Base-by-base conservation (phyloP, 208 protist genomes). In the Trypanosoma rangeli region DNA sequence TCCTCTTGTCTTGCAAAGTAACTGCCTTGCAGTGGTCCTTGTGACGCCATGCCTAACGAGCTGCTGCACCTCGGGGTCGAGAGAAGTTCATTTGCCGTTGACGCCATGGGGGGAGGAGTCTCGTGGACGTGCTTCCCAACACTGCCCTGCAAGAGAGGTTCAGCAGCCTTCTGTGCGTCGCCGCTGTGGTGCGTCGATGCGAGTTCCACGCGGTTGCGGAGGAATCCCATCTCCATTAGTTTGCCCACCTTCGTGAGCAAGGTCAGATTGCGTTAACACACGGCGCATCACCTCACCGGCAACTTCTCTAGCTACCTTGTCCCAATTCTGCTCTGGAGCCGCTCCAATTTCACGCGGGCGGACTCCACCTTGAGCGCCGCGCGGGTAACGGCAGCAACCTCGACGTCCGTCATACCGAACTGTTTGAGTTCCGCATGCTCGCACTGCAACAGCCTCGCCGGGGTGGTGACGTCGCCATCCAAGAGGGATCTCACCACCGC, bases 181-280 rank as follows among this genome's bases (percentile, higher is more conserved):
- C 85, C 86, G 78, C 91, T 90, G 77, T 92, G 93, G 70, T 93
- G 90, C 15, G 87, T 88, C 24, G 93, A 73, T 5, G 83, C 74
- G 1, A 89, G 68, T 29, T 82, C 80, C 29, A 71, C 70, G 53
- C 84, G 71, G 5, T 56, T 53, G 64, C 69, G 80, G 9, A 74
- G 72, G 56, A 89, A 94, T 33, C 89, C 86, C 82, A 91, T 83
- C n/a, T 58, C 71, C 18, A 64, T 33, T 13, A 92, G 78, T 24
- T 55, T 50, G 16, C 64, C 37, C 49, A 87, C 76, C 74, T 91
- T 93, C 42, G 58, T 48, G 15, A n/a, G 88, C 81, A 57, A 92
- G 91, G 69, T 89, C 85, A 18, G 79, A 55, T 42, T 74, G 69
- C n/a, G 48, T 69, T 13, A 60, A 37, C 48, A 78, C 85, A 26